Evolutionary conservation across 345 rosid genomes (phyloP), one percentile per base, ranked within the genome.

Genomic region (Physaria fendleri): DNA sequence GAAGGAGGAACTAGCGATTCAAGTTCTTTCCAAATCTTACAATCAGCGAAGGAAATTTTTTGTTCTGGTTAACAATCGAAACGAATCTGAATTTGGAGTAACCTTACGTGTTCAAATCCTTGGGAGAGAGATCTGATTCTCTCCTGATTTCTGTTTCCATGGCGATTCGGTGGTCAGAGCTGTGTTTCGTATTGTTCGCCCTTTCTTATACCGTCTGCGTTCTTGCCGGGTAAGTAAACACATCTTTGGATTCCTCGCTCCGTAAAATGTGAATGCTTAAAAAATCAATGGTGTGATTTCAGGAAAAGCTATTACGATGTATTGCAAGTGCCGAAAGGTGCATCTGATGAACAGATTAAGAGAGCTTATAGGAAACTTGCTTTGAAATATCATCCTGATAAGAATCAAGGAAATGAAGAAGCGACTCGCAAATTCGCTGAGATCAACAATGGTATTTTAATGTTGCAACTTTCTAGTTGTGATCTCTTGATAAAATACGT

Each of bases 331-430:
- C 76, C 95, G 52, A 87, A 69, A 68, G 82, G 92, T 48, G 99
- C 99, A 16, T 79, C 99, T 28, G 99, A 94, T 14, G 96, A 87
- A 45, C 97, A 90, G 85, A 90, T 94, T 80, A 94, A 94, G 64
- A 82, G 95, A 84, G 95, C 99, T 45, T 94, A 94, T 16, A 74
- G 97, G 64, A 94, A 94, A 76, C 81, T 94, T 47, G 99, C 99
- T 11, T 77, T 94, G 83, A 94, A 94, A 81, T 94, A 82, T 49
- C 99, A 94, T 71, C 99, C 99, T 10, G 99, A 94, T 68, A 90
- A 90, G 90, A 90, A 94, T 56, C 97, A 50, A 16, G 97, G 95
- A 16, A 90, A 94, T 51, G 96, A 94, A 45, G 99, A 90, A 74
- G 97, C 99, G 6, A 82, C 61, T 57, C 87, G 85, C 81, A 77